These are phyloP conservation scores for Cinnamomum micranthum DNA, from an alignment of 164 flowering plant species.

Conservation along the genomic window DNA sequence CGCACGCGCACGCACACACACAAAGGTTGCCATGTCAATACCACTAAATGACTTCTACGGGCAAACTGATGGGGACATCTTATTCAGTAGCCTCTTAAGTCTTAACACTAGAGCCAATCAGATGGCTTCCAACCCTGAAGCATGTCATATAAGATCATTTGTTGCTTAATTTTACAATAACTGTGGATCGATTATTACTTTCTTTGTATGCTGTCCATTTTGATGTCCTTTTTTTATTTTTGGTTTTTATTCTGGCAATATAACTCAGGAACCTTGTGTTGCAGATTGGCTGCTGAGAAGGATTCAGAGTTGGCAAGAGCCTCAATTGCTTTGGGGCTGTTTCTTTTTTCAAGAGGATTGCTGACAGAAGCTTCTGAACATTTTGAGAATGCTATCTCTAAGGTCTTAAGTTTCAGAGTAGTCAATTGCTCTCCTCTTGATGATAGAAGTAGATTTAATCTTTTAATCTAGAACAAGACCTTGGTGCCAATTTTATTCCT, in stretches of 20 bases:
- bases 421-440: not conserved
- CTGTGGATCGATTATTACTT: no score
- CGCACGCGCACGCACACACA: no score
- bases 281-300: conserved; percentile 73
- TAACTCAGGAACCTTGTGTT: conserved; percentile 6
- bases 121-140: no score
- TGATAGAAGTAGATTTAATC: not conserved
- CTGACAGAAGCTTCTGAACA: conserved; percentile 48
- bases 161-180: no score
- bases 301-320: conserved; percentile 65
- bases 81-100: no score
- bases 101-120: no score
- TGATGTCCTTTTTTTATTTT: not conserved
- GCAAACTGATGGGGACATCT: no score
- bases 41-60: no score
- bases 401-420: conserved; percentile 39
- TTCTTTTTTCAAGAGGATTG: conserved; percentile 41
- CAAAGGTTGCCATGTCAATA: no score
- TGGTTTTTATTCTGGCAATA: not conserved
- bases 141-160: no score
- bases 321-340: conserved; percentile 63
- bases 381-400: conserved; percentile 66
- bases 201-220: no score
- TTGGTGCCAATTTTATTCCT: not conserved
- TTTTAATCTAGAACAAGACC: not conserved